These are phyloP conservation scores for Solanum bulbocastanum DNA, from an alignment of 257 asterid species.

Conservation along the genomic window DNA sequence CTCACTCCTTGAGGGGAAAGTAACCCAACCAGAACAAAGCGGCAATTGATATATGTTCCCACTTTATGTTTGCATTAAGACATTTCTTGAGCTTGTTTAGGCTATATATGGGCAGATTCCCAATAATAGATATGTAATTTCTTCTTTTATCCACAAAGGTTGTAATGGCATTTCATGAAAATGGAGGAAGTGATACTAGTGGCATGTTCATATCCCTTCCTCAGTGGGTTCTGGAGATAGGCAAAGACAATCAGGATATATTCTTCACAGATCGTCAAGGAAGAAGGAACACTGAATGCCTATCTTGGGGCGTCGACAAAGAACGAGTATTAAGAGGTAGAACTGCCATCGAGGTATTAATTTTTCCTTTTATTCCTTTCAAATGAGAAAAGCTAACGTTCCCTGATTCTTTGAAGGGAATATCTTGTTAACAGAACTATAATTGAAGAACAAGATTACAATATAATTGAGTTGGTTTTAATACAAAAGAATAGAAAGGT, in stretches of 20 bases:
- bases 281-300: constrained; percentile 69
- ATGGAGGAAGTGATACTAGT: constrained; percentile 53
- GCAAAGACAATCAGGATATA: constrained; percentile 62
- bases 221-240: constrained; percentile 74
- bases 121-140: not conserved
- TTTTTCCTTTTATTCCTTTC: not conserved
- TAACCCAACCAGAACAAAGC: not conserved
- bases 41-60: not conserved
- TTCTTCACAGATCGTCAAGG: constrained; percentile 78
- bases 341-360: constrained; percentile 61
- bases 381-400: not conserved
- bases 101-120: not conserved
- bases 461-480: too few relatives aligned
- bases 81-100: not conserved
- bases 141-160: constrained; percentile 29
- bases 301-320: constrained; percentile 73
- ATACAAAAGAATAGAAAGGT: too few relatives aligned
- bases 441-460: too few relatives aligned
- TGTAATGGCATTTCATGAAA: constrained; percentile 66
- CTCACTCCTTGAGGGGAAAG: not conserved
- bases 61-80: not conserved
- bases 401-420: not conserved
- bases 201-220: constrained; percentile 58
- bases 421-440: too few relatives aligned
- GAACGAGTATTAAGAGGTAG: constrained; percentile 67